phyloP scores from a whole-genome alignment of 805 yeast species.

The Saturnispora sanitii region DNA sequence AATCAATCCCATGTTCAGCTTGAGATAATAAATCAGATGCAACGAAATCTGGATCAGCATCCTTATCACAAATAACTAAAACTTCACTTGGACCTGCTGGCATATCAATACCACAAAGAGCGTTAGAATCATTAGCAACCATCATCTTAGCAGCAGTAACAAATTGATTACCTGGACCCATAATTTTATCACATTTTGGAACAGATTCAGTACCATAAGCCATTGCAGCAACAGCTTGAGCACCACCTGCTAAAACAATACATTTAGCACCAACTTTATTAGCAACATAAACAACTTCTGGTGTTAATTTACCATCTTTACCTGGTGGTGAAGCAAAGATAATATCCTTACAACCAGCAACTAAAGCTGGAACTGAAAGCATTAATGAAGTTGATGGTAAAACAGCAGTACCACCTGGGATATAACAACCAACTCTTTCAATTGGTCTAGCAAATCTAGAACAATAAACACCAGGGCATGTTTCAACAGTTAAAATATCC shows the following conservation, averaged over 20 bases:
- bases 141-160: constrained; percentile 99
- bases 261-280: constrained; percentile 86
- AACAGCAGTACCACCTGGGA: constrained; percentile 99
- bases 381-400: constrained; percentile 95
- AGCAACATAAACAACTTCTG: constrained; percentile 96
- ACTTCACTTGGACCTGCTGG: constrained; percentile 99
- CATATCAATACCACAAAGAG: constrained; percentile 95
- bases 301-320: constrained; percentile 83
- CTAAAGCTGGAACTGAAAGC: constrained; percentile 98
- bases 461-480: constrained; percentile 88
- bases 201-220: constrained; percentile 94
- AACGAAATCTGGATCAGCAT: constrained; percentile 89
- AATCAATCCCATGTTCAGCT: constrained; percentile 98
- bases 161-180: constrained; percentile 99
- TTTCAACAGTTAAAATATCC: constrained; percentile 72
- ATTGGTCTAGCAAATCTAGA: constrained; percentile 93
- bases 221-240: constrained; percentile 98
- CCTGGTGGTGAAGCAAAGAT: constrained; percentile 94
- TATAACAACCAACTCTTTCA: constrained; percentile 87
- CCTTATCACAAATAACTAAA: constrained; percentile 81
- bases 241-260: constrained; percentile 96
- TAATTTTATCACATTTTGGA: constrained; percentile 89
- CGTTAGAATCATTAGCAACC: constrained; percentile 90
- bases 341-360: constrained; percentile 92
- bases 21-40: constrained; percentile 95